Conservation (phyloP, 768 basidiomycete genomes). For the Mycena galopus region DNA sequence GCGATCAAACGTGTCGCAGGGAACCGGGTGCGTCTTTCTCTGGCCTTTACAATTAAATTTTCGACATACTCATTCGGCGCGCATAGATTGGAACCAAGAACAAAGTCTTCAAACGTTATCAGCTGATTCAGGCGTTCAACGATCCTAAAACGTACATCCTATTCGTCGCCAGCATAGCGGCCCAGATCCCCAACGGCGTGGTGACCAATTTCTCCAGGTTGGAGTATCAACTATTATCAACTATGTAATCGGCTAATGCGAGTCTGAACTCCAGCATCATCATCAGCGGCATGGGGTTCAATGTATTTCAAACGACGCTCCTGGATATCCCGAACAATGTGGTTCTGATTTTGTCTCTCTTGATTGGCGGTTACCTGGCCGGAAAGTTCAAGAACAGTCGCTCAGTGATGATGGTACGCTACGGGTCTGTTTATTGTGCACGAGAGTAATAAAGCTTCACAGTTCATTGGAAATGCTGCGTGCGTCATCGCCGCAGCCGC, state of each 20-base stretch:
- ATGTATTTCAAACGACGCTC: conserved; percentile 31
- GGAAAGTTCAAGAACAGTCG: conserved; percentile 40
- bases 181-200: conserved; percentile 49
- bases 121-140: conserved; percentile 44
- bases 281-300: conserved; percentile 44
- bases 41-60: too few relatives aligned
- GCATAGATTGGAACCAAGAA: conserved; percentile 51
- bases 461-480: conserved; percentile 25
- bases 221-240: not conserved
- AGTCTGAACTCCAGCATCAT: conserved; percentile 45
- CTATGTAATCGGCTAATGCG: not conserved
- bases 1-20: conserved; percentile 53
- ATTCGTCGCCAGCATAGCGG: conserved; percentile 47
- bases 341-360: conserved; percentile 34
- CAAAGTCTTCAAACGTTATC: conserved; percentile 51
- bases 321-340: conserved; percentile 30
- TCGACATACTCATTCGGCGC: not conserved
- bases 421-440: not conserved
- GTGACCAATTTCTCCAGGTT: conserved; percentile 41
- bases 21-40: conserved; percentile 31
- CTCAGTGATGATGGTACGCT: conserved; percentile 38
- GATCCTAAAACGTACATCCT: conserved; percentile 53
- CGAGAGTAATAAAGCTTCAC: not conserved
- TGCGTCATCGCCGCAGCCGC: conserved; percentile 32
- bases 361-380: conserved; percentile 35